Conservation (phyloP, 2,329 filamentous ascomycete species). For the Xylariaceae sp. region DNA sequence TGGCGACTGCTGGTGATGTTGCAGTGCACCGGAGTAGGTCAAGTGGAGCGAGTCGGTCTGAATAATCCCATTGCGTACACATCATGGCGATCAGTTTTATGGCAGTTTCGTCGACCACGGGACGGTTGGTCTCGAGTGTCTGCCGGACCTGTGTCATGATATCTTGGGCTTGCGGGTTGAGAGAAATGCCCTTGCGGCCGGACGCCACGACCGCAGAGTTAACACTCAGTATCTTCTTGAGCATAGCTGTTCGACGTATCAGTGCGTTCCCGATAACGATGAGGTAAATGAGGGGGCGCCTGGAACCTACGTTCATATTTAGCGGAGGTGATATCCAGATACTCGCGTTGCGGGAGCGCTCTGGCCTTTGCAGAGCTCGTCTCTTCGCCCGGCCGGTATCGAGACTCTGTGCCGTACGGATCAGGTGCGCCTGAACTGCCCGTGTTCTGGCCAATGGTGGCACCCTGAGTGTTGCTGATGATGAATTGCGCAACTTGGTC, state of each 20-base stretch:
- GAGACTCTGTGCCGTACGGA: conserved; percentile 68
- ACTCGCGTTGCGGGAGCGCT: conserved; percentile 69
- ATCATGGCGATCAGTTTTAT: conserved; percentile 63
- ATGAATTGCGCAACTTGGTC: conserved; percentile 94
- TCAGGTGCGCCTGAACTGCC: conserved; percentile 49
- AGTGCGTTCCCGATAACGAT: too few species aligned
- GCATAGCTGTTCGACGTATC: conserved; percentile 41
- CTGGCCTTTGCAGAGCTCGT: conserved; percentile 41
- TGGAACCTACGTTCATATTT: conserved; percentile 50
- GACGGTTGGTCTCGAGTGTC: conserved; percentile 53
- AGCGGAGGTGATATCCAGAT: conserved; percentile 67
- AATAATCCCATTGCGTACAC: conserved; percentile 70
- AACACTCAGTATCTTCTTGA: conserved; percentile 68
- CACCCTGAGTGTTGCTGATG: conserved; percentile 78
- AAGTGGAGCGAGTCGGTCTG: conserved; percentile 73
- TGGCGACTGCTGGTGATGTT: conserved; percentile 58
- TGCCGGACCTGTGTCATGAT: conserved; percentile 53
- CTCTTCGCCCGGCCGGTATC: conserved; percentile 68
- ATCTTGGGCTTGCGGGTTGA: conserved; percentile 65
- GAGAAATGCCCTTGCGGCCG: conserved; percentile 63
- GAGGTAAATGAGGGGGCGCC: neutral
- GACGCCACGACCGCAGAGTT: conserved; percentile 66
- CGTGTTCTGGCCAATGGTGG: conserved; percentile 62
- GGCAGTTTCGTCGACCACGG: conserved; percentile 41
- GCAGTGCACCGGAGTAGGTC: conserved; percentile 83